Conservation (phyloP, 768 basidiomycete genomes). For the Hericium erinaceus region DNA sequence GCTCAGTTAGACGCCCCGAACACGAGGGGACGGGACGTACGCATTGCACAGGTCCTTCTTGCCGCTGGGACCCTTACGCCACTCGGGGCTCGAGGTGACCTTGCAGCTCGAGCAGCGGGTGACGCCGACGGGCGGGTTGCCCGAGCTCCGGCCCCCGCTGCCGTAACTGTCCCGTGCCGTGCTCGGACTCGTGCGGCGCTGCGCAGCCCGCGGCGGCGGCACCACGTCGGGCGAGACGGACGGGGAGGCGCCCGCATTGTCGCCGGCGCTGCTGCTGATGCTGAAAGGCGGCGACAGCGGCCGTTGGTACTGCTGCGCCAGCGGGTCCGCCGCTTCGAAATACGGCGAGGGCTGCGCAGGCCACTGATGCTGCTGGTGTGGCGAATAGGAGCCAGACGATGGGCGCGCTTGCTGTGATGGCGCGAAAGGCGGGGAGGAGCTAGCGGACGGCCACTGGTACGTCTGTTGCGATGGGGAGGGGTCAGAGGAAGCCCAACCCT, state of each 20-base stretch:
- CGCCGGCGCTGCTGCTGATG: slow-evolving; percentile 5
- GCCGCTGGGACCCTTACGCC: slow-evolving; percentile 86
- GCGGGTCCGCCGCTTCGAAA: slow-evolving; percentile 19
- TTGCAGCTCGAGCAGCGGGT: slow-evolving; percentile 73
- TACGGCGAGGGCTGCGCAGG: slow-evolving; percentile 34
- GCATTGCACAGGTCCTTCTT: slow-evolving; percentile 91
- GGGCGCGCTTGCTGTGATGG: slow-evolving; percentile 25
- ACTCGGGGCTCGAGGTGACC: slow-evolving; percentile 76
- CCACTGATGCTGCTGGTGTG: slow-evolving; percentile 30
- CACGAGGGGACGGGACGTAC: slow-evolving; percentile 38
- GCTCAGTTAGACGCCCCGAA: slow-evolving; percentile 10
- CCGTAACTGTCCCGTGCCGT: slow-evolving; percentile 38
- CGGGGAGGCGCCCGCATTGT: slow-evolving; percentile 15
- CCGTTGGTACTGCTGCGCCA: slow-evolving; percentile 13
- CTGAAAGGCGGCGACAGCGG: slow-evolving; percentile 16
- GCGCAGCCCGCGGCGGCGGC: slow-evolving; percentile 48
- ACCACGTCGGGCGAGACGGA: slow-evolving; percentile 30
- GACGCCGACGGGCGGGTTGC: slow-evolving; percentile 68
- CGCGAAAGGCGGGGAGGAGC: slow-evolving; percentile 8
- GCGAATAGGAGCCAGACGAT: slow-evolving; percentile 15
- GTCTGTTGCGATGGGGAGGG: slow-evolving; percentile 29
- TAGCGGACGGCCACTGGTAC: slow-evolving; percentile 15
- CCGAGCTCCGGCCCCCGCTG: slow-evolving; percentile 36
- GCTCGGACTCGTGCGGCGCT: slow-evolving; percentile 32
- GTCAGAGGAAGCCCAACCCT: slow-evolving; percentile 9